Evolutionary conservation across 2,329 filamentous ascomycete genomes (phyloP).

Genomic region (Paecilomyces niveus): DNA sequence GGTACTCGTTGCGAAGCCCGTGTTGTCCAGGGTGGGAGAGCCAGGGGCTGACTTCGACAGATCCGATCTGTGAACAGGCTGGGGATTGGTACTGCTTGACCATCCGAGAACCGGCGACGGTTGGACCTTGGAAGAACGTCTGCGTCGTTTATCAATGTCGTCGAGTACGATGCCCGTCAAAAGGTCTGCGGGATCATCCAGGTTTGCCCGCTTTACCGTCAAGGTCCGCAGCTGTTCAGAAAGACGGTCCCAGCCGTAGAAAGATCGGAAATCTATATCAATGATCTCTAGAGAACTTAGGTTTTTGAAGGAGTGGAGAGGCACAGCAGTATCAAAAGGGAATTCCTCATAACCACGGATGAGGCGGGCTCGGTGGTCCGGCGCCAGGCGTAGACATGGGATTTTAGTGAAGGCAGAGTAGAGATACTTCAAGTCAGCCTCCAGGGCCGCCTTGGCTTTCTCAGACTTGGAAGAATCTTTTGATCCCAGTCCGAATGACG

Average conservation of each 20-base stretch:
- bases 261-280: slow-evolving; percentile 92
- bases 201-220: slow-evolving; percentile 75
- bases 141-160: slow-evolving; percentile 86
- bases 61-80: slow-evolving; percentile 56
- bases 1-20: slow-evolving; percentile 40
- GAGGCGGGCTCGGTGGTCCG: slow-evolving; percentile 84
- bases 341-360: slow-evolving; percentile 96
- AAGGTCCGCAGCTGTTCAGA: slow-evolving; percentile 87
- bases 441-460: slow-evolving; percentile 77
- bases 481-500: slow-evolving; percentile 73
- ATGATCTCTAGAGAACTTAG: slow-evolving; percentile 87
- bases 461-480: slow-evolving; percentile 78
- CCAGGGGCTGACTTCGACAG: slow-evolving; percentile 62
- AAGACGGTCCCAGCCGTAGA: slow-evolving; percentile 92
- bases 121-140: slow-evolving; percentile 79
- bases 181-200: slow-evolving; percentile 86
- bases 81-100: slow-evolving; percentile 51
- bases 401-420: slow-evolving; percentile 99
- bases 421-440: slow-evolving; percentile 86
- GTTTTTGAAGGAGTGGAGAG: slow-evolving; percentile 96
- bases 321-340: slow-evolving; percentile 94
- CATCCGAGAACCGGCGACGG: slow-evolving; percentile 70
- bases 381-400: slow-evolving; percentile 78
- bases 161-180: slow-evolving; percentile 90
- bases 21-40: slow-evolving; percentile 47